Evolutionary conservation across 2,329 filamentous ascomycete species (phyloP), one percentile per base, ranked within the genome.

Genomic region (Clonostachys solani): DNA sequence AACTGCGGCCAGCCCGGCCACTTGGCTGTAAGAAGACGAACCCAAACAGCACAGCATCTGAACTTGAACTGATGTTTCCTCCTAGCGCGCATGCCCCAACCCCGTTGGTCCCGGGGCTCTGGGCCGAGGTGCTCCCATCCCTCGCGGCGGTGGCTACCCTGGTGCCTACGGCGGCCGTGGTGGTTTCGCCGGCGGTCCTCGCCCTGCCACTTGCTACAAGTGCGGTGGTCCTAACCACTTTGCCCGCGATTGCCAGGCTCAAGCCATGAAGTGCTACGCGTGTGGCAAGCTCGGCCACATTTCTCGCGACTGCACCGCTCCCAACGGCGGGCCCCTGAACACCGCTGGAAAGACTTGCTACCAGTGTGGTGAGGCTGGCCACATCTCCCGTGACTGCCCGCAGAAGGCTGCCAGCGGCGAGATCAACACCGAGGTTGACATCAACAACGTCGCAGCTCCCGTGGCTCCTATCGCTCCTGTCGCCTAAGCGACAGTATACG

Each of bases 291-390:
- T 95, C 57, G 90, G 90, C 45, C 91, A 96, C 74, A 96, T 96
- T 69, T 95, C 89, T 12, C 77, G 79, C 60, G 94, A 99, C 72
- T 99, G 94, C 79, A 96, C 92, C 42, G 90, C 92, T 52, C 92
- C 94, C 54, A 97, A 97, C 68, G 94, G 94, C 48, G 94, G 94
- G 19, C 91, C 92, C 42, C 79, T 97, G 56, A 96, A 94, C 81
- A 95, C 90, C 54, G 90, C 89, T 53, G 92, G 92, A 64, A 99
- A 97, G 84, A 96, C 92, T 54, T 99, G 94, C 83, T 99, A 99
- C 77, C 87, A 92, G 69, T 99, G 94, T 66, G 90, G 92, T 56
- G 89, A 96, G 75, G 84, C 91, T 49, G 94, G 94, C 46, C 92
- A 97, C 72, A 97, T 97, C 70, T 95, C 90, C 49, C 87, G 92